Percentiles rank a stretch among this genome's conserved stretches.
Evolutionary conservation across 2,329 filamentous ascomycete genomes (phyloP).

Genomic region (Lachnellula suecica): DNA sequence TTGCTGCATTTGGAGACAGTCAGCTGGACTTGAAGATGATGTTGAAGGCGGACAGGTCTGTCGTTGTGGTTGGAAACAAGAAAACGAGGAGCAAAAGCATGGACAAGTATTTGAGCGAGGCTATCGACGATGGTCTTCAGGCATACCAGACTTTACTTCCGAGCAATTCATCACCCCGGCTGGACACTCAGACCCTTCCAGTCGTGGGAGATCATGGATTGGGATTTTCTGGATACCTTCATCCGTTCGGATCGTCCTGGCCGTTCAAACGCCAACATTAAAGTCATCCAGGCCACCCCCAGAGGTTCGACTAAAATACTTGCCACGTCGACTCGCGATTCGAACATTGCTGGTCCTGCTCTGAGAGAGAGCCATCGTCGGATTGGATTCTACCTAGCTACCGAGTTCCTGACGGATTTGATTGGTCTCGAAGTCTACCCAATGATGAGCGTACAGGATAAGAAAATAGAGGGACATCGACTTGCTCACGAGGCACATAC

Average conservation of each 20-base stretch:
- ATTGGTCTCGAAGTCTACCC: constrained; percentile 49
- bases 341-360: constrained; percentile 40
- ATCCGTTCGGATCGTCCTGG: too few species aligned
- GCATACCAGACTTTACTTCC: constrained; percentile 50
- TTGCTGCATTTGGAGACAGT: constrained; percentile 62
- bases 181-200: constrained; percentile 44
- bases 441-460: constrained; percentile 53
- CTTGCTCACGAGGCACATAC: constrained; percentile 48
- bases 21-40: constrained; percentile 59
- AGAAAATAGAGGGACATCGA: constrained; percentile 42
- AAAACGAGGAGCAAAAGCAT: constrained; percentile 49
- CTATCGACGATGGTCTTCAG: constrained; percentile 41
- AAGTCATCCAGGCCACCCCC: constrained; percentile 47
- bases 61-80: constrained; percentile 54
- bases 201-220: constrained; percentile 23
- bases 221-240: constrained; percentile 21
- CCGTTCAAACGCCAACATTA: too few species aligned
- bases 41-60: constrained; percentile 46
- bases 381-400: constrained; percentile 54
- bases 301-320: constrained; percentile 48
- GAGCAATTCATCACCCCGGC: constrained; percentile 35
- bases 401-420: constrained; percentile 43
- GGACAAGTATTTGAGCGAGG: constrained; percentile 43
- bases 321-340: constrained; percentile 52
- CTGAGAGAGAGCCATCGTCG: constrained; percentile 49